Percentiles rank a stretch among this genome's conserved stretches.
Evolutionary conservation across 1,284 basidiomycete genomes (phyloP).

Genomic region (Inonotus hispidus): DNA sequence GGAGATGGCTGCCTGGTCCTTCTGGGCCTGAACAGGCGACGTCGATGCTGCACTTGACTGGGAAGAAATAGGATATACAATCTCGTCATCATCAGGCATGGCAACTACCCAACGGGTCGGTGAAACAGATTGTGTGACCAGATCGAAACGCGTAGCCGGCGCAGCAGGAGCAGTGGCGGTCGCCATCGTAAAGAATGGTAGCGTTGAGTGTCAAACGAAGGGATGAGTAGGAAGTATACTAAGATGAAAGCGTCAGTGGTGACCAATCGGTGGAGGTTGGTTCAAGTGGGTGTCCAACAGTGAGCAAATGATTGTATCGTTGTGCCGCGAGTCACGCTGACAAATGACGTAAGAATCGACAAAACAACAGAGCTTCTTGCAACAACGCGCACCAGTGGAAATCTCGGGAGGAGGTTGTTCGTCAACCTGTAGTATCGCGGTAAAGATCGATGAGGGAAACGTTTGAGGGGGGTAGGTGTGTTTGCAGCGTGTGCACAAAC

Average conservation of each 20-base stretch:
- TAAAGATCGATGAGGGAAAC: not conserved
- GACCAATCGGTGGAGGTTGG: no score
- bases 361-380: not conserved
- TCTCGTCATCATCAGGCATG: constrained; percentile 48
- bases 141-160: constrained; percentile 23
- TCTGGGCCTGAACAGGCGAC: not conserved
- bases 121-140: constrained; percentile 18
- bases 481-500: not conserved
- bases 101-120: constrained; percentile 23
- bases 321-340: not conserved
- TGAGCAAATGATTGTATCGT: not conserved
- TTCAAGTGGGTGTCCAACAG: not conserved
- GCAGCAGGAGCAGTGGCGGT: not conserved
- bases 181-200: constrained; percentile 6
- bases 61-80: constrained; percentile 44
- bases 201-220: not conserved
- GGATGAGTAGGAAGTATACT: no score
- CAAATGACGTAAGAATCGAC: not conserved
- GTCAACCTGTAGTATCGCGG: not conserved
- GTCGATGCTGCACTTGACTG: constrained; percentile 19
- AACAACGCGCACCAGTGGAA: not conserved
- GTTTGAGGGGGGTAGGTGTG: not conserved
- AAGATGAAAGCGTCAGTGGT: no score
- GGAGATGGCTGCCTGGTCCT: not conserved
- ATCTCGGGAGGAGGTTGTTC: not conserved